Percentiles rank a stretch among this genome's conserved stretches.
These are phyloP conservation scores for Chaetomium fimeti DNA, from an alignment of 495 filamentous ascomycete species.

Conservation along the genomic window DNA sequence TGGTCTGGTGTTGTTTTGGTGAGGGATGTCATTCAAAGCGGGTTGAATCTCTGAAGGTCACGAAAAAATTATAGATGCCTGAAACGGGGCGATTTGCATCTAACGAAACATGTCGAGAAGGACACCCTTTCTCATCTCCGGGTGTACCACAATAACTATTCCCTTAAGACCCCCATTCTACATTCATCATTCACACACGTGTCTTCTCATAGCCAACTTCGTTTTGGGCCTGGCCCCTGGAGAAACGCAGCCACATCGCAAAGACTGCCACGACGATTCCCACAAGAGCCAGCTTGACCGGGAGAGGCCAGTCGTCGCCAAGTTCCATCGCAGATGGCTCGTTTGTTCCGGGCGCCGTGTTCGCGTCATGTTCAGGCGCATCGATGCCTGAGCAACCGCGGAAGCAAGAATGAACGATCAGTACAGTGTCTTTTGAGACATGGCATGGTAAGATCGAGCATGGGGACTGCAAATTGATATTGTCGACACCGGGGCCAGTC, in stretches of 20 bases:
- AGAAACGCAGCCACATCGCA: slow-evolving; percentile 37
- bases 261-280: slow-evolving; percentile 39
- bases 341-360: slow-evolving; percentile 5
- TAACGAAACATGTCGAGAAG: background rate
- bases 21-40: background rate
- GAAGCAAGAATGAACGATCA: slow-evolving; percentile 18
- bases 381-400: slow-evolving; percentile 17
- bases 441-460: background rate
- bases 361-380: slow-evolving; percentile 5
- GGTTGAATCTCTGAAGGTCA: slow-evolving; percentile 1
- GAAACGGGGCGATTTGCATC: slow-evolving; percentile 27
- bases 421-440: slow-evolving; percentile 18
- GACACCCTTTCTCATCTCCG: background rate
- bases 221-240: slow-evolving; percentile 12
- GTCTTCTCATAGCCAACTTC: slow-evolving; percentile 23
- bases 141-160: background rate
- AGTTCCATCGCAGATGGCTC: slow-evolving; percentile 16
- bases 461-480: background rate
- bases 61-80: slow-evolving; percentile 23
- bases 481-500: background rate
- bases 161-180: background rate
- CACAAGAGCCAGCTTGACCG: slow-evolving; percentile 43
- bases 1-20: slow-evolving; percentile 9
- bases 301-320: slow-evolving; percentile 35
- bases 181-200: slow-evolving; percentile 5